Conservation (phyloP, 345 rosid genomes). For the Melaleuca quinquenervia region DNA sequence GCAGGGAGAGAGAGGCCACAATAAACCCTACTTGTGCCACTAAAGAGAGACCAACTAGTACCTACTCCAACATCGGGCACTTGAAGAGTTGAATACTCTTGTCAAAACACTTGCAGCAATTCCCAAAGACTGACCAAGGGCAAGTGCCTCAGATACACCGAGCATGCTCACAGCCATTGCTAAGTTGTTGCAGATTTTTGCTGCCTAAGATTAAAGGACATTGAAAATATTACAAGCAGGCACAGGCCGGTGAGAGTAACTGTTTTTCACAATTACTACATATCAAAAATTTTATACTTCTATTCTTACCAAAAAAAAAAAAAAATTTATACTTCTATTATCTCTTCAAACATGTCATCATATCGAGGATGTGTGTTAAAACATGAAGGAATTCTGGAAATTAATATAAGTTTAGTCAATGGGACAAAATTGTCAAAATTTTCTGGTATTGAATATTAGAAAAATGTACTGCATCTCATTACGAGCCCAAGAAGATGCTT, state of each 20-base stretch:
- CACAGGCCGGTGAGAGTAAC: background rate
- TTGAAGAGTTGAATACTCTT: conserved; percentile 72
- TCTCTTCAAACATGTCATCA: background rate
- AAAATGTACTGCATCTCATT: background rate
- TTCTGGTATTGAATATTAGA: background rate
- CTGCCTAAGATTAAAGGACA: conserved; percentile 37
- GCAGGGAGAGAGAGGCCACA: background rate
- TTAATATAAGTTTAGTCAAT: background rate
- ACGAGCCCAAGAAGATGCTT: background rate
- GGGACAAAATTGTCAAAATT: background rate
- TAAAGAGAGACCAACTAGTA: conserved; percentile 1
- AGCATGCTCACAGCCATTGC: conserved; percentile 94
- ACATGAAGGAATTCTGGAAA: background rate
- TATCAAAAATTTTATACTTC: background rate
- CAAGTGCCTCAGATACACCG: conserved; percentile 87
- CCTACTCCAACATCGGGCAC: conserved; percentile 96
- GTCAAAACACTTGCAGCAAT: conserved; percentile 57
- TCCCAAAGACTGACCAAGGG: conserved; percentile 85
- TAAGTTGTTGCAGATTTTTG: conserved; percentile 91
- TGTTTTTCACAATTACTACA: background rate
- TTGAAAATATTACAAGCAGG: background rate
- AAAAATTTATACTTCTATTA: background rate
- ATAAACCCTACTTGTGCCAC: background rate
- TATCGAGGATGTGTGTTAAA: background rate
- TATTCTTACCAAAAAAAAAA: too few relatives aligned